Percentiles rank a stretch among this genome's conserved stretches.
Evolutionary conservation across 2,329 filamentous ascomycete genomes (phyloP).

Genomic region (Penicillium nordicum): DNA sequence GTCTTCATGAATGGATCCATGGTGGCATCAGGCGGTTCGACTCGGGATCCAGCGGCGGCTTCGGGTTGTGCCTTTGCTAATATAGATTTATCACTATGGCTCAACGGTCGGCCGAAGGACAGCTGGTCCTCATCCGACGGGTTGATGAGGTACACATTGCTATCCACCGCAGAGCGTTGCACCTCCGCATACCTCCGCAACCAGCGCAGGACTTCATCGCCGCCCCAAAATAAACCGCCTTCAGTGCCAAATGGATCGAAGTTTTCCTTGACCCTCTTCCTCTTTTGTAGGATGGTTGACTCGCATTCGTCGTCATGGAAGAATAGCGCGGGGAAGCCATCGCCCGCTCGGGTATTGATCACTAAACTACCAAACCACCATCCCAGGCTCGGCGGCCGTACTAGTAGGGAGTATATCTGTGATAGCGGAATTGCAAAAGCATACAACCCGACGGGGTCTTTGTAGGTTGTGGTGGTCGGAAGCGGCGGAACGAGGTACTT

Average conservation of each 20-base stretch:
- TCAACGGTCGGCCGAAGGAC: constrained; percentile 62
- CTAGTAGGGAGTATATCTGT: constrained; percentile 84
- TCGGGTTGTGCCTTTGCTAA: constrained; percentile 33
- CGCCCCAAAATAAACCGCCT: constrained; percentile 89
- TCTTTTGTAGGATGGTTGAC: constrained; percentile 90
- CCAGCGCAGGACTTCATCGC: constrained; percentile 92
- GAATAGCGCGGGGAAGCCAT: constrained; percentile 92
- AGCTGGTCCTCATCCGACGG: constrained; percentile 79
- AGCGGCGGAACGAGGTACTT: constrained; percentile 88
- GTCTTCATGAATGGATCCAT: constrained; percentile 95
- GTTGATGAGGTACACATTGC: constrained; percentile 86
- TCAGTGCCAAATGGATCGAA: constrained; percentile 87
- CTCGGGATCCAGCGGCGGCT: constrained; percentile 32
- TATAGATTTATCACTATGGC: constrained; percentile 40
- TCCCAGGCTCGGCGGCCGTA: constrained; percentile 86
- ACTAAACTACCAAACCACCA: constrained; percentile 99
- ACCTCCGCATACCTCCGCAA: constrained; percentile 77
- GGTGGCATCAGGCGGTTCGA: constrained; percentile 57
- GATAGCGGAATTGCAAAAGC: constrained; percentile 88
- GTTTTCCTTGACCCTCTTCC: constrained; percentile 73
- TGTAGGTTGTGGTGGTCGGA: constrained; percentile 76
- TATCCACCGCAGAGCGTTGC: constrained; percentile 79
- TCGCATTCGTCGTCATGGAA: constrained; percentile 98
- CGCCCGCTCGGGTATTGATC: constrained; percentile 84
- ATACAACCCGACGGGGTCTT: constrained; percentile 70